A percentile compares a stretch with the other conserved stretches of the same genome.
Evolutionary conservation across 345 rosid genomes (phyloP).

Genomic region (Bruguiera sexangula): DNA sequence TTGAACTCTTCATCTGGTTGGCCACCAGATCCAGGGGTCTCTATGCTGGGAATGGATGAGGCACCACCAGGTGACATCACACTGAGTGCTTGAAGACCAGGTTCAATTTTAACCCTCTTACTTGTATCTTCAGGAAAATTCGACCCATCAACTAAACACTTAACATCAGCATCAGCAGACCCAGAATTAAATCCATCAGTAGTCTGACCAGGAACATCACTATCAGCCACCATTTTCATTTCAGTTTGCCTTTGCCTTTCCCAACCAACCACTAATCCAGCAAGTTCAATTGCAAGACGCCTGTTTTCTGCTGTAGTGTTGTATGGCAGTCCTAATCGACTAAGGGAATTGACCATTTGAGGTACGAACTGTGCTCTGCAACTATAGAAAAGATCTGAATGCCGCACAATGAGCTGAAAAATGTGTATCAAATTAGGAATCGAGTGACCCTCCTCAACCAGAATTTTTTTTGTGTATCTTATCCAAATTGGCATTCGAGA

Average conservation of each 20-base stretch:
- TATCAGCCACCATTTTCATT: slow-evolving; percentile 64
- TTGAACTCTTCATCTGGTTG: slow-evolving; percentile 99
- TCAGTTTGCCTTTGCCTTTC: slow-evolving; percentile 97
- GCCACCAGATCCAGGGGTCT: slow-evolving; percentile 92
- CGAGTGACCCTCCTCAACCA: slow-evolving; percentile 99
- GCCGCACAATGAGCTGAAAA: slow-evolving; percentile 96
- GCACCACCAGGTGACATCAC: slow-evolving; percentile 96
- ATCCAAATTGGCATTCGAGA: slow-evolving; percentile 99
- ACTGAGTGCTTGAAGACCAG: slow-evolving; percentile 89
- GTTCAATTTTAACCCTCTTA: slow-evolving; percentile 87
- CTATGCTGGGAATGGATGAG: slow-evolving; percentile 79
- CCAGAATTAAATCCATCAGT: slow-evolving; percentile 54
- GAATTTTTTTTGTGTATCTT: slow-evolving; percentile 90
- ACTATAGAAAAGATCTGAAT: slow-evolving; percentile 93
- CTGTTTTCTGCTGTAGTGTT: slow-evolving; percentile 91
- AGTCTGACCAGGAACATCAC: slow-evolving; percentile 57
- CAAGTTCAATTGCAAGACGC: slow-evolving; percentile 98
- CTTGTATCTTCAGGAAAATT: slow-evolving; percentile 74
- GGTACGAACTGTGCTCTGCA: slow-evolving; percentile 99
- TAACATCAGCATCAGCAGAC: slow-evolving; percentile 55
- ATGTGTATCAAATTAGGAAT: slow-evolving; percentile 95
- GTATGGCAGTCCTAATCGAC: slow-evolving; percentile 95
- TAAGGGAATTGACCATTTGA: slow-evolving; percentile 98
- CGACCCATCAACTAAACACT: slow-evolving; percentile 75
- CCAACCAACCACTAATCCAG: slow-evolving; percentile 98